phyloP scores from a whole-genome alignment of 2,329 filamentous ascomycete species.

The Talaromyces islandicus region DNA sequence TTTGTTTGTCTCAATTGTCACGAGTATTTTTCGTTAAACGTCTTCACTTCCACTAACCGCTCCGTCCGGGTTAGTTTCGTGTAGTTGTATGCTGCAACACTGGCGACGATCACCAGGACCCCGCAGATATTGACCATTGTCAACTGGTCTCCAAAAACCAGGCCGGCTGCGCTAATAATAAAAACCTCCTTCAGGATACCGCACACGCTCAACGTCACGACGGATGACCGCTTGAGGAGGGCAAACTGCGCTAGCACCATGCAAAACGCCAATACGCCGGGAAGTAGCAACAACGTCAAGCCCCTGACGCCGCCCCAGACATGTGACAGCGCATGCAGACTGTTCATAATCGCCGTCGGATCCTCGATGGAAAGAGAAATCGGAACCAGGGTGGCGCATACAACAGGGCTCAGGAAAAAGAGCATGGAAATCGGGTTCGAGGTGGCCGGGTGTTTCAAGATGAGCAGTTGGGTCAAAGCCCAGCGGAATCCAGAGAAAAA shows the following conservation, averaged over 20 bases:
- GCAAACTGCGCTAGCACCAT: constrained; percentile 99
- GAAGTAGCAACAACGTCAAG: constrained; percentile 74
- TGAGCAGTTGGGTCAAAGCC: constrained; percentile 88
- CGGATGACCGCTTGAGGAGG: constrained; percentile 85
- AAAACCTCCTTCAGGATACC: constrained; percentile 99
- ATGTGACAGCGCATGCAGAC: constrained; percentile 57
- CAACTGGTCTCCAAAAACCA: constrained; percentile 82
- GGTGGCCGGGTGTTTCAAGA: constrained; percentile 88
- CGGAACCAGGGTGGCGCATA: constrained; percentile 78
- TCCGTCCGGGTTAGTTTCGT: constrained; percentile 90
- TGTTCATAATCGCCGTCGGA: constrained; percentile 59
- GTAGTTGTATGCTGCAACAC: constrained; percentile 87
- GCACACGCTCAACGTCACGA: constrained; percentile 91
- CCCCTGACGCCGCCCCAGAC: constrained; percentile 62
- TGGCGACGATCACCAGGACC: constrained; percentile 77
- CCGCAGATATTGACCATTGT: constrained; percentile 83
- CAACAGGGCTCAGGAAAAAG: constrained; percentile 93
- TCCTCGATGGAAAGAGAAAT: constrained; percentile 89
- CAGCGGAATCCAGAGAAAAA: constrained; percentile 97
- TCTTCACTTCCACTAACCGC: constrained; percentile 52
- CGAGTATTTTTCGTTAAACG: constrained; percentile 7
- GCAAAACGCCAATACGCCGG: constrained; percentile 82
- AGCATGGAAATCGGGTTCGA: constrained; percentile 96
- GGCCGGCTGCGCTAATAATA: constrained; percentile 80
- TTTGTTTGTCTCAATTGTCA: constrained; percentile 2